phyloP scores from a whole-genome alignment of 2,329 filamentous ascomycete species.

The Aspergillus vadensis region DNA sequence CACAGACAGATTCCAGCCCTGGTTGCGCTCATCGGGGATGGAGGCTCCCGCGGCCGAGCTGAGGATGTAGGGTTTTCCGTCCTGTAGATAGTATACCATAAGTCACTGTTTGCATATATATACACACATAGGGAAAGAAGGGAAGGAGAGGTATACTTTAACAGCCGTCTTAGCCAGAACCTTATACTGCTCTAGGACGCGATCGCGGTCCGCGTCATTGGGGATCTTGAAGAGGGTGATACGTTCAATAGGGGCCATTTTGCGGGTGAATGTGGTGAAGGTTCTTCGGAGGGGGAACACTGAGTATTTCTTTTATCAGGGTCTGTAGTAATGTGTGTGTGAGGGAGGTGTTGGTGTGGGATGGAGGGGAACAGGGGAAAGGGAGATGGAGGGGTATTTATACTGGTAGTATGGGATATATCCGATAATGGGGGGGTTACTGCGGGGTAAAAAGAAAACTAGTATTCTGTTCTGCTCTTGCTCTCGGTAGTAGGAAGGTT shows the following conservation, averaged over 20 bases:
- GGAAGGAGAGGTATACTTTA: conserved; percentile 38
- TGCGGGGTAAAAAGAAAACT: conserved; percentile 9
- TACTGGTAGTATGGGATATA: conserved; percentile 3
- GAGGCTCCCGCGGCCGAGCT: conserved; percentile 57
- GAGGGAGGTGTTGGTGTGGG: not conserved
- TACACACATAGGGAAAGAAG: not conserved
- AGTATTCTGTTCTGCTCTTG: not conserved
- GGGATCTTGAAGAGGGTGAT: conserved; percentile 58
- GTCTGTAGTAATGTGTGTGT: too few species aligned
- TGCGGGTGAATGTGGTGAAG: conserved; percentile 1
- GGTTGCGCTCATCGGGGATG: conserved; percentile 60
- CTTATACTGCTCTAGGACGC: conserved; percentile 50
- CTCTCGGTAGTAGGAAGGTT: not conserved
- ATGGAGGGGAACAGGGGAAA: not conserved
- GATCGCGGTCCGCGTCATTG: conserved; percentile 46
- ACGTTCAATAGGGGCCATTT: conserved; percentile 50
- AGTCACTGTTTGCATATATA: too few species aligned
- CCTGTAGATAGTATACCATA: conserved; percentile 45
- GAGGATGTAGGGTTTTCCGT: conserved; percentile 71
- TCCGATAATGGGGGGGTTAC: not conserved
- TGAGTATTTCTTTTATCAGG: too few species aligned
- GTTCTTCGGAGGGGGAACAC: not conserved
- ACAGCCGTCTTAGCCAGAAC: conserved; percentile 46
- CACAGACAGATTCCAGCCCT: conserved; percentile 67
- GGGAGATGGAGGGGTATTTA: not conserved